These are phyloP conservation scores for Microdochium nivale DNA, from an alignment of 2,329 filamentous ascomycete species.

Conservation along the genomic window DNA sequence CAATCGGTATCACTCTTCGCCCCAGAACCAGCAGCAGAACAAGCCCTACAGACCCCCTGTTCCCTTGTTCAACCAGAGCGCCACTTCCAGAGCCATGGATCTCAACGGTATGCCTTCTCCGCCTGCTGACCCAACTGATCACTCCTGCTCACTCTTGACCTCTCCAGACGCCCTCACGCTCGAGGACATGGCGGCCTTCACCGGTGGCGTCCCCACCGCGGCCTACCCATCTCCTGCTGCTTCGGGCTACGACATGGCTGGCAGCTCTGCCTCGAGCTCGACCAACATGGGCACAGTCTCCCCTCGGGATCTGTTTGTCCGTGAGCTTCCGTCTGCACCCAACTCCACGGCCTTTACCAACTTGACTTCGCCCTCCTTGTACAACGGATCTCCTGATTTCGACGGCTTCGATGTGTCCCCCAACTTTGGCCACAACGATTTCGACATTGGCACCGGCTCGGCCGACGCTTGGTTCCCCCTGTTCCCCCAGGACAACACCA, in stretches of 20 bases:
- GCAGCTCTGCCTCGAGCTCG: conserved; percentile 35
- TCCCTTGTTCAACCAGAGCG: conserved; percentile 55
- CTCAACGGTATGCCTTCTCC: conserved; percentile 34
- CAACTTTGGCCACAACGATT: conserved; percentile 55
- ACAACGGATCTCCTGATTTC: conserved; percentile 68
- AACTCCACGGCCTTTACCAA: conserved; percentile 77
- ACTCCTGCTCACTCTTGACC: conserved; percentile 6
- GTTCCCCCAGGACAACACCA: conserved; percentile 46
- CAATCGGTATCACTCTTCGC: conserved; percentile 31
- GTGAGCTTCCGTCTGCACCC: conserved; percentile 66
- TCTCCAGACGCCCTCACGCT: conserved; percentile 42
- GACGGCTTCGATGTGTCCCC: conserved; percentile 73
- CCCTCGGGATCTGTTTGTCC: conserved; percentile 69
- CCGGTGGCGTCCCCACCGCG: conserved; percentile 37
- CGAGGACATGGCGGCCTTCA: conserved; percentile 50
- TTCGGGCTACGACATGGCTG: conserved; percentile 35
- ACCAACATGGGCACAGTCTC: conserved; percentile 66
- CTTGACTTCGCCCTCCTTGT: conserved; percentile 75
- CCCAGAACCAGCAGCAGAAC: conserved; percentile 41
- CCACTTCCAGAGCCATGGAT: conserved; percentile 38
- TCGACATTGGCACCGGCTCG: conserved; percentile 44
- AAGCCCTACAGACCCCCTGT: conserved; percentile 56
- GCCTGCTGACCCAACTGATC: not conserved
- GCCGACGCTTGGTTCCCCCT: conserved; percentile 63
- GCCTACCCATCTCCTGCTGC: conserved; percentile 46